Base-by-base conservation (phyloP, 2,329 filamentous ascomycete genomes). In the Aspergillus bombycis region DNA sequence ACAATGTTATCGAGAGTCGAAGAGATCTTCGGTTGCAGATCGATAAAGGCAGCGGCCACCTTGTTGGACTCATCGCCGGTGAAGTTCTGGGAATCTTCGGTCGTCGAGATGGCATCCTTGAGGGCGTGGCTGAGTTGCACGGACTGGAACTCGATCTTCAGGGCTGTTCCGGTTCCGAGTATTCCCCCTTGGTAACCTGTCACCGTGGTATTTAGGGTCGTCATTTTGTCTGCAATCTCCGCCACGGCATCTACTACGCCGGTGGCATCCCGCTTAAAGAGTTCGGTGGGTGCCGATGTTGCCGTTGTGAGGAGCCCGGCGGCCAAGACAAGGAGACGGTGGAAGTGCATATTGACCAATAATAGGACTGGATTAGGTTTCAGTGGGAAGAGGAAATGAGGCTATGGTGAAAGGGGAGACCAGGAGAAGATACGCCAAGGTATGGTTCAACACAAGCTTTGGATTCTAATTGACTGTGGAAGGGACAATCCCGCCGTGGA, bases 1-100 rank as follows among this genome's bases (percentile, higher is more conserved):
- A 71, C 62, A 46, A 71, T 62, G 9, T 65, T 68, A 41, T 65
- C 63, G 6, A 70, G 62, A 1, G 67, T 65, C 1, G 64, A 66
- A 28, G 59, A 61, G 65, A 71, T 67, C 28, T 65, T 60, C 1
- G 69, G 69, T 57, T 69, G 38, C 16, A 70, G 55, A 1, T 63
- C 60, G 12, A 71, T 26, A 16, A 71, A 65, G 1, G 67, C 62
- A 0, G 28, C 41, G 4, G 68, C 62, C 36, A 71, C 65, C 12
- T 45, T 56, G 2, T 56, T 34, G 3, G 68, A 69, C 45, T 69
- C 69, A 2, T 61, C 41, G 16, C 62, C 46, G 41, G 63, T 64
- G 60, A 71, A 70, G 41, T 68, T 68, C 38, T 61, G 62, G 1
- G 67, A 64, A 2, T 19, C 54, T 10, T 67, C 32, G 3, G 69